Evolutionary conservation across 1,284 basidiomycete genomes (phyloP).

Genomic region (Hemileia vastatrix): DNA sequence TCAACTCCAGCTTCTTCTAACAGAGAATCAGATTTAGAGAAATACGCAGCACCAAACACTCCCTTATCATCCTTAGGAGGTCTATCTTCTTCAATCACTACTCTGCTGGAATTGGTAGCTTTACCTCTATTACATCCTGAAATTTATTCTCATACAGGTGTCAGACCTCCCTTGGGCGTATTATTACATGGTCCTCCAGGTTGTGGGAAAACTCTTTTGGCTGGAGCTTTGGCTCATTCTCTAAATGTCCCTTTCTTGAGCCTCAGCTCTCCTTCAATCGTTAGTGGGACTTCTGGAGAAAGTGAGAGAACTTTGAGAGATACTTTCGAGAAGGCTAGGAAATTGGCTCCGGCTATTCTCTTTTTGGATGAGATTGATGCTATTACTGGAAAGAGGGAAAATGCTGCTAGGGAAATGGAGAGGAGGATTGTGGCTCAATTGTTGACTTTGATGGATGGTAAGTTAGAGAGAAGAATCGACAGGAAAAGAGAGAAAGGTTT

Average conservation of each 20-base stretch:
- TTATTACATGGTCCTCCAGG: conserved; percentile 90
- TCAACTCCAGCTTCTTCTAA: neutral
- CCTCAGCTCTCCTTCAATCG: conserved; percentile 86
- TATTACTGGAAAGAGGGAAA: conserved; percentile 94
- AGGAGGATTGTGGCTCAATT: conserved; percentile 93
- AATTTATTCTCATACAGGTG: conserved; percentile 84
- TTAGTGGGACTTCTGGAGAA: conserved; percentile 95
- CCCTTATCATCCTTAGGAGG: conserved; percentile 74
- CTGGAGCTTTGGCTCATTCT: conserved; percentile 87
- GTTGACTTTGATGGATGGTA: conserved; percentile 93
- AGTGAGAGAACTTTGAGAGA: conserved; percentile 91
- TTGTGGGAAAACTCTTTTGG: conserved; percentile 87
- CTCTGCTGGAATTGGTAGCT: conserved; percentile 87
- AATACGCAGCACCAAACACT: neutral
- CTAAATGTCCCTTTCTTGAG: conserved; percentile 83
- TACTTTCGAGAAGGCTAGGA: conserved; percentile 93
- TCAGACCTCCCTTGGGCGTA: conserved; percentile 86
- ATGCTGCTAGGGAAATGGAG: conserved; percentile 96
- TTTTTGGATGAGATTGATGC: conserved; percentile 98
- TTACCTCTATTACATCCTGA: conserved; percentile 93
- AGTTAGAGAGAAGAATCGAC: conserved; percentile 47
- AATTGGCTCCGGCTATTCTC: conserved; percentile 73
- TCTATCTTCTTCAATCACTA: conserved; percentile 72
- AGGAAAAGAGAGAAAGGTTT: conserved; percentile 49
- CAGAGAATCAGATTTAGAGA: neutral